These are phyloP conservation scores for Fusarium burgessii DNA, from an alignment of 2,329 filamentous ascomycete genomes.

Conservation along the genomic window DNA sequence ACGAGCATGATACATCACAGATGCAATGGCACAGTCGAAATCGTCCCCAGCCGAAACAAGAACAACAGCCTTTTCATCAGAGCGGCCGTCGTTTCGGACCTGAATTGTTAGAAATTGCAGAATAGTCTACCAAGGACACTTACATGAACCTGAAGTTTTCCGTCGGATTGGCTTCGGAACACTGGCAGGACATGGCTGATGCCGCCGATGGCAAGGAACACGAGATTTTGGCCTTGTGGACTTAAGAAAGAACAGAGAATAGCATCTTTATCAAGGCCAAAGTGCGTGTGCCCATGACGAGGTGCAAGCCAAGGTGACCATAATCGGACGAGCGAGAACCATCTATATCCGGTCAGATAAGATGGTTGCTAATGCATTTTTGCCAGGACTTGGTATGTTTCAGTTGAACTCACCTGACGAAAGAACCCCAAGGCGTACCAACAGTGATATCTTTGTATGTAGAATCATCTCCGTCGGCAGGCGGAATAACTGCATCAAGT, in stretches of 20 bases:
- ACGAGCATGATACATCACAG: slow-evolving; percentile 89
- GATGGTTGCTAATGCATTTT: background rate
- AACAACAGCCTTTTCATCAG: slow-evolving; percentile 68
- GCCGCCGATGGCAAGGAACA: slow-evolving; percentile 82
- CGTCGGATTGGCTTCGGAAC: slow-evolving; percentile 73
- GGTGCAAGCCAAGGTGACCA: slow-evolving; percentile 90
- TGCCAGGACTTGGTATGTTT: background rate
- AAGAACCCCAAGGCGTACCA: slow-evolving; percentile 70
- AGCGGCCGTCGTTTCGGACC: slow-evolving; percentile 74
- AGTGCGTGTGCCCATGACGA: slow-evolving; percentile 78
- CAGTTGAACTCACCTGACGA: slow-evolving; percentile 60
- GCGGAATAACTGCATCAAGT: slow-evolving; percentile 67
- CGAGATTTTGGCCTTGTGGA: slow-evolving; percentile 77
- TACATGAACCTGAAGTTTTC: slow-evolving; percentile 75
- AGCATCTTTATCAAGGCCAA: slow-evolving; percentile 80
- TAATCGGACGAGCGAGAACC: slow-evolving; percentile 84
- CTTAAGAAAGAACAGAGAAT: slow-evolving; percentile 83
- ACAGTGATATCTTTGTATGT: slow-evolving; percentile 67
- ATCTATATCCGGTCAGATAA: slow-evolving; percentile 59
- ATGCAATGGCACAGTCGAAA: slow-evolving; percentile 81
- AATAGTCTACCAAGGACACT: background rate
- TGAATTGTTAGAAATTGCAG: slow-evolving; percentile 46
- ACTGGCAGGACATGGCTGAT: slow-evolving; percentile 76
- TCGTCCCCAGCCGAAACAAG: slow-evolving; percentile 77
- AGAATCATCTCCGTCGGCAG: slow-evolving; percentile 69